Evolutionary conservation across 768 basidiomycete species (phyloP), one percentile per base, ranked within the genome.

Genomic region (Pleurotus eryngii): DNA sequence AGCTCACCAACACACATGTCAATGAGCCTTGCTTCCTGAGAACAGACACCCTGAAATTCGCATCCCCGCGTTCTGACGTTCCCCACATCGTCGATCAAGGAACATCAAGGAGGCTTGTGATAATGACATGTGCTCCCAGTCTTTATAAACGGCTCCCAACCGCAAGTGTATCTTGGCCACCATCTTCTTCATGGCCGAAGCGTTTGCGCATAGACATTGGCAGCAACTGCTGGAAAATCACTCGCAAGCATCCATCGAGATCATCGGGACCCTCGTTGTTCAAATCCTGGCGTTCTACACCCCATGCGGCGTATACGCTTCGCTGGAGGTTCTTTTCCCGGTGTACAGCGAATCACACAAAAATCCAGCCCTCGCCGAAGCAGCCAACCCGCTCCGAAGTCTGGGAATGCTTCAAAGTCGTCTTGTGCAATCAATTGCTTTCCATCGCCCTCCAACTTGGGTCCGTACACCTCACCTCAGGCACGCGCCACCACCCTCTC

Each of bases 251-350:
- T 49, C 60, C 12, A 59, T 70, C 47, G 67, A 69, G 40, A 64
- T 67, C 47, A 46, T 64, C 15, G 66, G 67, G 17, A 64, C 66
- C 3, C 57, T 60, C 15, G 18, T 65, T 6, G 22, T 68, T 15
- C 67, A 68, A 45, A 45, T 68, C 11, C 35, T 61, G 20, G 64
- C 59, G 49, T 71, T 71, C 59, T 71, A 65, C 62, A 40, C 60
- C 3, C 55, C 64, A 5, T 66, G 67, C n/a, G 49, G 60, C 6
- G 26, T 60, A 11, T 70, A 70, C 45, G 46, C 64, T 15, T 54
- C 67, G 3, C 60, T 69, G 24, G 63, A 64, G 20, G 61, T 58
- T 42, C 26, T 63, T 22, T 60, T 62, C 22, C 69, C 68, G 49
- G 22, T 42, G 8, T 68, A 68, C 56, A 66, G 68, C 24, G 57